Conservation (phyloP, 306 rosid genomes). For the Lathyrus aphaca region DNA sequence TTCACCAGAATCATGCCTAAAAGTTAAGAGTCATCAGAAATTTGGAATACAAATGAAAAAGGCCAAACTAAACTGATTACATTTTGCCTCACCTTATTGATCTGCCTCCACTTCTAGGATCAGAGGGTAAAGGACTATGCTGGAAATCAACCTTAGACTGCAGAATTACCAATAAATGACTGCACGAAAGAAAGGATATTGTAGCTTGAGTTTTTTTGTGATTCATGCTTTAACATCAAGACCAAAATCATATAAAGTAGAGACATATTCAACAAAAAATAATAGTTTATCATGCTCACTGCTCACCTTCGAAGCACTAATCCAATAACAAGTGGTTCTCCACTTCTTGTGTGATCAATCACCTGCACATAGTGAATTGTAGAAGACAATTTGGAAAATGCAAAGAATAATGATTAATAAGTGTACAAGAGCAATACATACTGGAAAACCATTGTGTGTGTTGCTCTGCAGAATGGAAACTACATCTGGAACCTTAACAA, state of each 20-base stretch:
- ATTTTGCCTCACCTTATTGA: constrained; percentile 57
- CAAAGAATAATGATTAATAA: constrained; percentile 23
- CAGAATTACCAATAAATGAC: constrained; percentile 88
- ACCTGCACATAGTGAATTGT: constrained; percentile 61
- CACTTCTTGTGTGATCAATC: constrained; percentile 87
- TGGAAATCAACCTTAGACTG: constrained; percentile 93
- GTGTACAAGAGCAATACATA: constrained; percentile 52
- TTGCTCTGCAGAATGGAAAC: constrained; percentile 82
- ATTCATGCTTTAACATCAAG: constrained; percentile 29
- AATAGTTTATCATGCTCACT: constrained; percentile 22
- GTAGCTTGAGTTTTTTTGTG: constrained; percentile 25
- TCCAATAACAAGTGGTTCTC: constrained; percentile 86
- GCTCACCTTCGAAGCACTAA: constrained; percentile 89
- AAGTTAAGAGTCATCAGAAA: constrained; percentile 44
- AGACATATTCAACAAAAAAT: background rate
- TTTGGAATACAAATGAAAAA: constrained; percentile 42
- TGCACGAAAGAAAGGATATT: constrained; percentile 49
- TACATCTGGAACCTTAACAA: constrained; percentile 91
- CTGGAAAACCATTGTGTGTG: constrained; percentile 94
- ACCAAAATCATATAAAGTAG: constrained; percentile 19
- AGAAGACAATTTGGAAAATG: constrained; percentile 39
- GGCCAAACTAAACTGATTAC: constrained; percentile 12
- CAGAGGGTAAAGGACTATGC: constrained; percentile 83
- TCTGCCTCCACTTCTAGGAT: constrained; percentile 60
- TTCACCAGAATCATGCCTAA: constrained; percentile 76